Conservation (phyloP, 768 basidiomycete genomes). For the Tremella mesenterica region DNA sequence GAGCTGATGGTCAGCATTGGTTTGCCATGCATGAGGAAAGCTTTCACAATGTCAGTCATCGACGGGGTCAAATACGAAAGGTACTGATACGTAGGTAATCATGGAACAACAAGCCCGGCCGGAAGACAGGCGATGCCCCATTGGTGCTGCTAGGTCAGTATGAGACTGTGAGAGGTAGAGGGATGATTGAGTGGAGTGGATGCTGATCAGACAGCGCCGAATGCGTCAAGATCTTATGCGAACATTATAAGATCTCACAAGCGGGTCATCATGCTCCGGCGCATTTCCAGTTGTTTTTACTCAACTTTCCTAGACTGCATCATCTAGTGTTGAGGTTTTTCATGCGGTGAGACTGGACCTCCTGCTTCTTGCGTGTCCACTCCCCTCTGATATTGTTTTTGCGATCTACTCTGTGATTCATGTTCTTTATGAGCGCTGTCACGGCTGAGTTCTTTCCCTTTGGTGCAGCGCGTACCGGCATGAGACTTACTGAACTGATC, state of each 20-base stretch:
- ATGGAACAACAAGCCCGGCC: conserved; percentile 29
- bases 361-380: too few species aligned
- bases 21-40: conserved; percentile 31
- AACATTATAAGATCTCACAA: conserved; percentile 35
- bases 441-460: too few species aligned
- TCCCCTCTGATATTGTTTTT: too few species aligned
- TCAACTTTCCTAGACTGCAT: conserved; percentile 30
- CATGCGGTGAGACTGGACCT: conserved; percentile 19
- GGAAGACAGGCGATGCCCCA: conserved; percentile 25
- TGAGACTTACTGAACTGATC: neutral
- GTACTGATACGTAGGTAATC: conserved; percentile 21
- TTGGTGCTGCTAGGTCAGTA: conserved; percentile 30
- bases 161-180: neutral
- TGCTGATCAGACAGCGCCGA: conserved; percentile 23
- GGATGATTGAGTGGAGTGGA: neutral
- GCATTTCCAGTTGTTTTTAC: conserved; percentile 29
- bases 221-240: conserved; percentile 36
- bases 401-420: too few species aligned
- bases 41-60: conserved; percentile 26
- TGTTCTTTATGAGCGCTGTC: too few species aligned
- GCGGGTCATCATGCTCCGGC: conserved; percentile 25
- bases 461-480: neutral
- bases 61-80: neutral
- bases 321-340: conserved; percentile 32
- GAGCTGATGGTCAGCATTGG: conserved; percentile 20